Evolutionary conservation across 192 early-diverging fungal genomes (phyloP), one percentile per base, ranked within the genome.

Genomic region (Podila epigama): DNA sequence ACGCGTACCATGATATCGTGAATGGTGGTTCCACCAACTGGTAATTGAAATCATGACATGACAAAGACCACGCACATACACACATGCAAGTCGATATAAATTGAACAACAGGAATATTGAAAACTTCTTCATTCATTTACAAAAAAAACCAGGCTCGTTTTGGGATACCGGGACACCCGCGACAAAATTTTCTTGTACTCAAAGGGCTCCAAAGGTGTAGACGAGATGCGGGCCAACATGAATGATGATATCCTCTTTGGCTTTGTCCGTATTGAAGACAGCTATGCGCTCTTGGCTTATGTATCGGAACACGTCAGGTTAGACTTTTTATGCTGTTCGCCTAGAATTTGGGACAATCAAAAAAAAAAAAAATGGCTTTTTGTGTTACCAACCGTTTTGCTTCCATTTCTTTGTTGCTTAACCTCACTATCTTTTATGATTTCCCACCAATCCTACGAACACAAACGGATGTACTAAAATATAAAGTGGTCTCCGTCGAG

Each of bases 251-350:
- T 89, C 15, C 69, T 88, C 2, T 89, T 81, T 68, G 87, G 87
- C 1, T 85, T 88, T 59, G 73, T 87, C 13, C 70, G 88, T 31
- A 72, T 87, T 32, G 87, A 89, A n/a, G 83, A 85, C 55, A 62
- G 79, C 48, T 87, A 81, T 68, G 71, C 85, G 11, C 55, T 88
- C 1, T 67, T 89, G 34, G 81, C 82, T 28, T 87, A 87, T 72
- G 84, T 89, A 13, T 83, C 84, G n/a, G 85, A 89, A 39, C 81
- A 84, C 81, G 87, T 86, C 68, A 86, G 87, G 83, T 87, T 80
- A 44, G 50, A 9, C 32, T 11, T 22, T 53, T 18, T 58, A 18
- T 40, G 28, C 41, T 34, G 2, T n/a, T 28, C 18, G 25, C 0
- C 32, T 4, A 54, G n/a, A n/a, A n/a, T n/a, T n/a, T n/a, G n/a